These are phyloP conservation scores for Triadica sebifera DNA, from an alignment of 345 rosid genomes.

Conservation along the genomic window DNA sequence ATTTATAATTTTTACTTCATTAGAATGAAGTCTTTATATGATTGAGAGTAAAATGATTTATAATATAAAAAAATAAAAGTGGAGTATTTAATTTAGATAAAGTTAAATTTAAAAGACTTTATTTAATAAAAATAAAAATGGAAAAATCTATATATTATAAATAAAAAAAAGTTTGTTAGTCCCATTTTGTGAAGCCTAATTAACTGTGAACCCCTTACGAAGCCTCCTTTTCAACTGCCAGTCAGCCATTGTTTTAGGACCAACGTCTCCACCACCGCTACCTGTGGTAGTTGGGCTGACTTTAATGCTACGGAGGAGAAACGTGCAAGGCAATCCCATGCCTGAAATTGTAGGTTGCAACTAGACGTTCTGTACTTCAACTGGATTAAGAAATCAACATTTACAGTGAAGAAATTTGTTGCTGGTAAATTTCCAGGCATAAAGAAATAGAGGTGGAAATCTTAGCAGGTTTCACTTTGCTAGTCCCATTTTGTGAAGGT, in stretches of 20 bases:
- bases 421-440: not conserved
- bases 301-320: not conserved
- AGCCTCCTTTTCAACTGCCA: not conserved
- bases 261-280: not conserved
- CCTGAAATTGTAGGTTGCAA: constrained; percentile 1
- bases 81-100: too few species aligned
- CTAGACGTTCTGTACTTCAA: not conserved
- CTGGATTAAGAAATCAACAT: not conserved
- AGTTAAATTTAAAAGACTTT: too few species aligned
- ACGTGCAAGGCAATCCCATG: constrained; percentile 1
- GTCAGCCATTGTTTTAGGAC: not conserved
- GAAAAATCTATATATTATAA: too few species aligned
- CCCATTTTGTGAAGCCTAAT: too few species aligned
- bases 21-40: too few species aligned
- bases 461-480: not conserved
- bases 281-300: not conserved
- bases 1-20: too few species aligned
- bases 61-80: too few species aligned
- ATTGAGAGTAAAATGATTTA: too few species aligned
- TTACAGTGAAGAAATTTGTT: not conserved
- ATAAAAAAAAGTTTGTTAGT: too few species aligned
- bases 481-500: too few species aligned
- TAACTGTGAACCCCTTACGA: not conserved
- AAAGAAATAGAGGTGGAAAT: not conserved
- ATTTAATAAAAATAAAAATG: too few species aligned